These are phyloP conservation scores for Penicillium sp. DNA, from an alignment of 2,329 filamentous ascomycete species.

Conservation along the genomic window DNA sequence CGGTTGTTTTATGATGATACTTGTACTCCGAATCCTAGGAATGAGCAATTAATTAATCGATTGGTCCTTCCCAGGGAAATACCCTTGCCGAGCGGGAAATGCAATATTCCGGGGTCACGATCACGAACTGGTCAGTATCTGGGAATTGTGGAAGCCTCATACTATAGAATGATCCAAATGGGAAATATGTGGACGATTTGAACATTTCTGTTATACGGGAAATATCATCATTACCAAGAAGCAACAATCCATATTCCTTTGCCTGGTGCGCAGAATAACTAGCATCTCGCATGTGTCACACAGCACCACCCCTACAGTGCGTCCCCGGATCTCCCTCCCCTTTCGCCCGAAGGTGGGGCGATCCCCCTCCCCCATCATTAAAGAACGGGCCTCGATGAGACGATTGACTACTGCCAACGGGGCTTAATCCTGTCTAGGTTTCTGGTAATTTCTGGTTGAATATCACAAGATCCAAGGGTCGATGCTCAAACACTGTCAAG, in stretches of 20 bases:
- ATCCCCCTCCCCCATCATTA: background rate
- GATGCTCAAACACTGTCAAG: too few species aligned
- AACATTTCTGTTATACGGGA: too few species aligned
- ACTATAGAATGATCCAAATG: too few species aligned
- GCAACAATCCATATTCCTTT: too few species aligned
- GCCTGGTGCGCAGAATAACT: background rate
- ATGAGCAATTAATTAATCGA: too few species aligned
- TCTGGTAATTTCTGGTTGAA: too few species aligned
- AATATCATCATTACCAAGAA: too few species aligned
- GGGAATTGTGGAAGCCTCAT: background rate
- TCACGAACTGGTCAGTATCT: background rate
- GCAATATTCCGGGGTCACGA: background rate
- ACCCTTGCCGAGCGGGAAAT: background rate
- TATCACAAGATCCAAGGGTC: too few species aligned
- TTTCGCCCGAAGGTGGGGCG: constrained; percentile 28
- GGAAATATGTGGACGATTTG: too few species aligned
- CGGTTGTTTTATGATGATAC: too few species aligned
- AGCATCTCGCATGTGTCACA: constrained; percentile 1
- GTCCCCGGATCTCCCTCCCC: constrained; percentile 31
- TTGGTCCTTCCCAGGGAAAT: background rate
- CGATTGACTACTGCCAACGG: background rate
- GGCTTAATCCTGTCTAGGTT: background rate
- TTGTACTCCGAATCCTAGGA: too few species aligned
- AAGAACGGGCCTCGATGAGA: background rate
- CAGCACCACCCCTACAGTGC: background rate